These are phyloP conservation scores for Ophiocordyceps australis DNA, from an alignment of 2,329 filamentous ascomycete species.

Conservation along the genomic window DNA sequence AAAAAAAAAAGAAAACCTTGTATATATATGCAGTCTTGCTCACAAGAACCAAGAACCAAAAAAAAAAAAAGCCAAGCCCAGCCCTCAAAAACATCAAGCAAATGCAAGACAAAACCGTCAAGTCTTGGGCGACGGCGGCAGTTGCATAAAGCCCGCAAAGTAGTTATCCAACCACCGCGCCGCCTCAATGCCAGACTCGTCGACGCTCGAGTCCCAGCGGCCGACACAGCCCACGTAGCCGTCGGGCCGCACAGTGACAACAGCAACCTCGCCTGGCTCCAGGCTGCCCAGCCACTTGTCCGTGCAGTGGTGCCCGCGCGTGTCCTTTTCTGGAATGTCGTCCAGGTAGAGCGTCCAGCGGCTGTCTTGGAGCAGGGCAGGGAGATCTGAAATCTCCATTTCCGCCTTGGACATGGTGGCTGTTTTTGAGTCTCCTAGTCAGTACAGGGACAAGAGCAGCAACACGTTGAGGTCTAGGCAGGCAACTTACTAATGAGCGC, in stretches of 20 bases:
- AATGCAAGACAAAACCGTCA: background rate
- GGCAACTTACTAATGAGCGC: constrained; percentile 40
- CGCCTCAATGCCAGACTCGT: constrained; percentile 30
- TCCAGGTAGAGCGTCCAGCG: constrained; percentile 60
- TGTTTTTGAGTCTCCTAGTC: constrained; percentile 7
- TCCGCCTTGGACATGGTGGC: constrained; percentile 41
- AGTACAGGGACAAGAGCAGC: no score
- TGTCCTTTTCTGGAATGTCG: constrained; percentile 37
- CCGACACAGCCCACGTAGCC: constrained; percentile 53
- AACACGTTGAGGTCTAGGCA: no score
- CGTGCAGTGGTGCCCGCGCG: constrained; percentile 33
- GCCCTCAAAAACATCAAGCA: background rate
- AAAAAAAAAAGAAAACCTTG: no score
- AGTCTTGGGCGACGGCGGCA: constrained; percentile 13
- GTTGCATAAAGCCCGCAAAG: constrained; percentile 33
- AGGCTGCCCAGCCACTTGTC: constrained; percentile 52
- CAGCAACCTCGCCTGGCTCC: constrained; percentile 34
- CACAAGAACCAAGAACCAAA: no score
- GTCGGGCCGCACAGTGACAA: constrained; percentile 54
- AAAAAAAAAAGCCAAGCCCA: background rate
- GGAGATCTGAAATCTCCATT: constrained; percentile 49
- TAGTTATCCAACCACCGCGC: constrained; percentile 36
- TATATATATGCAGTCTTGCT: no score
- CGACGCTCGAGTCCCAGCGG: constrained; percentile 30
- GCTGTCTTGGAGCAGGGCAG: constrained; percentile 40